Percentiles rank a stretch among this genome's conserved stretches.
These are phyloP conservation scores for Daldinia sp. DNA, from an alignment of 2,329 filamentous ascomycete genomes.

Conservation along the genomic window DNA sequence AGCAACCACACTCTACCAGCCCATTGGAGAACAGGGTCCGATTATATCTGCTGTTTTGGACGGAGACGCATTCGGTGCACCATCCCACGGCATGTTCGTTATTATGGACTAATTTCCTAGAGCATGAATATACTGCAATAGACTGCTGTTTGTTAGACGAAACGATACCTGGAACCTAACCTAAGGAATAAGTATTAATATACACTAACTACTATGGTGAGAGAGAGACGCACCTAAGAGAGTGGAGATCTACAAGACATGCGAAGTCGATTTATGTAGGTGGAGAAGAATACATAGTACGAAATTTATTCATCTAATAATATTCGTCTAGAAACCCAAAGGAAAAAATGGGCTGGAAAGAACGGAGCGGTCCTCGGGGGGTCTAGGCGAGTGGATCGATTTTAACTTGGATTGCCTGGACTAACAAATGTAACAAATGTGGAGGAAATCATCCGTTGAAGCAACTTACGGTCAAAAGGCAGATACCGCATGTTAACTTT, in stretches of 20 bases:
- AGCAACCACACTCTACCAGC: slow-evolving; percentile 8
- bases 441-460: slow-evolving; percentile 35
- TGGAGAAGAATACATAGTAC: slow-evolving; percentile 21
- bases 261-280: slow-evolving; percentile 14
- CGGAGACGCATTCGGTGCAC: slow-evolving; percentile 9
- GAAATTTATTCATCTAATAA: too few relatives aligned
- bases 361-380: slow-evolving; percentile 25
- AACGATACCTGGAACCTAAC: background rate
- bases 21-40: slow-evolving; percentile 11
- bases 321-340: slow-evolving; percentile 25
- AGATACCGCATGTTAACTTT: slow-evolving; percentile 29
- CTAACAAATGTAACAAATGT: slow-evolving; percentile 17
- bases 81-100: slow-evolving; percentile 14
- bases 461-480: slow-evolving; percentile 35
- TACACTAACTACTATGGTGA: too few relatives aligned
- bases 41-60: slow-evolving; percentile 18
- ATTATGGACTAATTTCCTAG: slow-evolving; percentile 1
- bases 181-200: too few relatives aligned
- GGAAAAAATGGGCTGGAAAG: slow-evolving; percentile 22
- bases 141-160: slow-evolving; percentile 16
- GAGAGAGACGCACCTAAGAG: too few relatives aligned
- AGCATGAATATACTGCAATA: background rate
- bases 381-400: slow-evolving; percentile 34
- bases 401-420: background rate
- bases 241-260: slow-evolving; percentile 27